Conservation (phyloP, 768 basidiomycete species). For the Hortiboletus flavorubellus region DNA sequence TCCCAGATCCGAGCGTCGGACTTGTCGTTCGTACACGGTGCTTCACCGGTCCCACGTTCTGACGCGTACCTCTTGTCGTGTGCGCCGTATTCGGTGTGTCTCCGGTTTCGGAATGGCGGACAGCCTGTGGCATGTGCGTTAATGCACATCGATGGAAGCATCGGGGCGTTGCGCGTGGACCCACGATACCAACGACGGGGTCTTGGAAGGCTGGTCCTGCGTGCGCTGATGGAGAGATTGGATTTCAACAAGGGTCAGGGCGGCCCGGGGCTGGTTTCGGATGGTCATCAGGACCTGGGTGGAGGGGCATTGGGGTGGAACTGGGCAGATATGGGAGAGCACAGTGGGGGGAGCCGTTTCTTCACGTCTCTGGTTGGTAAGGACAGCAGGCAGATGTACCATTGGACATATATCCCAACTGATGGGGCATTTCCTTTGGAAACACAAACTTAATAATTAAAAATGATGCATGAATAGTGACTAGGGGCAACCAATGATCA, state of each 20-base stretch:
- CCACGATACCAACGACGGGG: slow-evolving; percentile 7
- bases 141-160: slow-evolving; percentile 22
- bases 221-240: slow-evolving; percentile 7
- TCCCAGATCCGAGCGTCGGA: slow-evolving; percentile 15
- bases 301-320: slow-evolving; percentile 25
- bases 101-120: slow-evolving; percentile 6
- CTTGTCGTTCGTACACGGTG: slow-evolving; percentile 9
- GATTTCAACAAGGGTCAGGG: neutral
- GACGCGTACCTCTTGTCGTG: slow-evolving; percentile 21
- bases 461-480: neutral
- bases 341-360: slow-evolving; percentile 3
- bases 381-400: neutral
- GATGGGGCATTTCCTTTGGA: neutral
- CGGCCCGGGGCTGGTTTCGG: neutral
- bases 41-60: slow-evolving; percentile 12
- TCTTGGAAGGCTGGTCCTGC: slow-evolving; percentile 11
- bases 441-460: neutral
- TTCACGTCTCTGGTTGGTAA: slow-evolving; percentile 12
- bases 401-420: slow-evolving; percentile 12
- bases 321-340: slow-evolving; percentile 14
- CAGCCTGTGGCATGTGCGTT: slow-evolving; percentile 12
- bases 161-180: slow-evolving; percentile 14
- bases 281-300: slow-evolving; percentile 11
- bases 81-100: slow-evolving; percentile 20
- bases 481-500: neutral